Conservation (phyloP, 2,329 filamentous ascomycete species). For the Penicillium brasilianum region DNA sequence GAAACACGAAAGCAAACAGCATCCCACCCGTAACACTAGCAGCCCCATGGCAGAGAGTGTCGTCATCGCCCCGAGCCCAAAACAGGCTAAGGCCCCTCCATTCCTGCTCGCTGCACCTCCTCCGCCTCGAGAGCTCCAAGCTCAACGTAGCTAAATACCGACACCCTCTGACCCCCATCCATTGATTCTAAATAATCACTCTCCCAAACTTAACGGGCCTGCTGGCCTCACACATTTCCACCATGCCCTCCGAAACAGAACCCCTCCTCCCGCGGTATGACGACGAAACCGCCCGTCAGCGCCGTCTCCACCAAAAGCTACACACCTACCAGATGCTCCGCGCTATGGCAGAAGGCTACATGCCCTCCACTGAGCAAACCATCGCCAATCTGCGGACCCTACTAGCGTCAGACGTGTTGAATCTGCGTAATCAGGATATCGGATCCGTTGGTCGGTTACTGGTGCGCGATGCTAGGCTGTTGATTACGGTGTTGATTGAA, state of each 20-base stretch:
- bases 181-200: not conserved
- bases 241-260: constrained; percentile 65
- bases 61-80: constrained; percentile 22
- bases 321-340: constrained; percentile 91
- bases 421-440: constrained; percentile 73
- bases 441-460: constrained; percentile 78
- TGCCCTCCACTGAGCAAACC: constrained; percentile 87
- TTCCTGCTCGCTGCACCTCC: not conserved
- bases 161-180: not conserved
- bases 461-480: constrained; percentile 72
- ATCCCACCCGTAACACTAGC: not conserved
- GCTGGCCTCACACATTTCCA: constrained; percentile 7
- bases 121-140: constrained; percentile 1
- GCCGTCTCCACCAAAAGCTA: constrained; percentile 81
- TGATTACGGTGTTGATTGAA: constrained; percentile 80
- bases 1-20: constrained; percentile 10
- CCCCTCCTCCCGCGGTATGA: constrained; percentile 77
- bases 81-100: constrained; percentile 20
- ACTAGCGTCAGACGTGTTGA: constrained; percentile 77
- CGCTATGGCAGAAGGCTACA: constrained; percentile 80
- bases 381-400: constrained; percentile 80
- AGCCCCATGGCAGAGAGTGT: constrained; percentile 7
- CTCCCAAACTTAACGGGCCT: not conserved
- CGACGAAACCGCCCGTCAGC: constrained; percentile 79
- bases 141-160: not conserved